Evolutionary conservation across 2,329 filamentous ascomycete species (phyloP).

Genomic region (Bipolaris cookei): DNA sequence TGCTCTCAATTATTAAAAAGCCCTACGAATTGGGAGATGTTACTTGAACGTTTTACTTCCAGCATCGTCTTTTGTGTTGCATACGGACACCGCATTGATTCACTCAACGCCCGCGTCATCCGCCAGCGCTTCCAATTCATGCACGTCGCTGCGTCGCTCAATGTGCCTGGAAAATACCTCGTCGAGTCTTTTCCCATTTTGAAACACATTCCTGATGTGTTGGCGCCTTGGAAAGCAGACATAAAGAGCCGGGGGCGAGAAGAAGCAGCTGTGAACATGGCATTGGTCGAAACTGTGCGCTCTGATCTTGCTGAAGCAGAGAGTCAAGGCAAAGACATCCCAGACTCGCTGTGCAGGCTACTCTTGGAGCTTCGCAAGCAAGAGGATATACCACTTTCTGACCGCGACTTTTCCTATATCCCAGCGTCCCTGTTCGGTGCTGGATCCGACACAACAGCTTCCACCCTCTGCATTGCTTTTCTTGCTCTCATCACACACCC

Average conservation of each 20-base stretch:
- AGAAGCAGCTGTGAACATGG: constrained; percentile 53
- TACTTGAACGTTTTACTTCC: constrained; percentile 57
- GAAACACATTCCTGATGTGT: constrained; percentile 53
- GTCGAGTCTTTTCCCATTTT: constrained; percentile 56
- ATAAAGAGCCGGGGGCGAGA: constrained; percentile 48
- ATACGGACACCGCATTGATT: constrained; percentile 60
- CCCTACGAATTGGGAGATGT: constrained; percentile 53
- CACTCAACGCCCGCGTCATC: constrained; percentile 56
- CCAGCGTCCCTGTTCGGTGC: constrained; percentile 56
- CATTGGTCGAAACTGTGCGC: constrained; percentile 51
- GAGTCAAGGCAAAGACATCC: constrained; percentile 41
- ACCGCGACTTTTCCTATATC: constrained; percentile 54
- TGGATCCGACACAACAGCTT: constrained; percentile 59
- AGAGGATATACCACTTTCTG: constrained; percentile 50
- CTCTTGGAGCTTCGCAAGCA: constrained; percentile 52
- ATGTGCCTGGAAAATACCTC: constrained; percentile 55
- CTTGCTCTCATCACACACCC: constrained; percentile 58
- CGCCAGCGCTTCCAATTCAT: constrained; percentile 57
- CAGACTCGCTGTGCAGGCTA: constrained; percentile 54
- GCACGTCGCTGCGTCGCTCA: constrained; percentile 56
- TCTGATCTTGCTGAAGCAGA: constrained; percentile 49
- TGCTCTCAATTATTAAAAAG: constrained; percentile 52
- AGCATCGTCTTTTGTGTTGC: constrained; percentile 59
- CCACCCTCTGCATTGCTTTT: constrained; percentile 57
- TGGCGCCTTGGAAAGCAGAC: constrained; percentile 58